Conservation (phyloP, 495 filamentous ascomycete genomes). For the Aspergillus nanangensis region DNA sequence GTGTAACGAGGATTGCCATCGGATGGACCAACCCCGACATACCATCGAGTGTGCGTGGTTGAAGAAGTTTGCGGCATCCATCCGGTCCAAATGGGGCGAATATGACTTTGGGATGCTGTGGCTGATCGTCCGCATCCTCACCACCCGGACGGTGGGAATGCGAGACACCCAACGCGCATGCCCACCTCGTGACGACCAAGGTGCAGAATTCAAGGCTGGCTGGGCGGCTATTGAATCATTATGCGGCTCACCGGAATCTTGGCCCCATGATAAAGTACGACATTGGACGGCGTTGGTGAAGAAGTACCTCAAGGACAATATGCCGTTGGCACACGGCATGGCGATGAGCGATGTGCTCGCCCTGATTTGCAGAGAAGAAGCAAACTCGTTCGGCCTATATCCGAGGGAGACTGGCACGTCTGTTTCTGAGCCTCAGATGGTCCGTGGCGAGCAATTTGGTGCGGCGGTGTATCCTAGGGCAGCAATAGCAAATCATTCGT, state of each 20-base stretch:
- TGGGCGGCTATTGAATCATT: constrained; percentile 30
- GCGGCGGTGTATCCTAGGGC: constrained; percentile 36
- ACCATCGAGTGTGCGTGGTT: constrained; percentile 36
- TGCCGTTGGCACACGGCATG: constrained; percentile 21
- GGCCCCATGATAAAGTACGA: constrained; percentile 30
- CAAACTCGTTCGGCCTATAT: constrained; percentile 39
- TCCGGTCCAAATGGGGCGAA: constrained; percentile 31
- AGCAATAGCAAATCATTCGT: constrained; percentile 36
- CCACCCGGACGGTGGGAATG: constrained; percentile 20
- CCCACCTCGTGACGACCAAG: background rate
- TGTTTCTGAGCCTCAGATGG: constrained; percentile 9
- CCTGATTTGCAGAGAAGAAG: constrained; percentile 36
- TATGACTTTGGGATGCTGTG: constrained; percentile 40
- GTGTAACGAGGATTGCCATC: constrained; percentile 24
- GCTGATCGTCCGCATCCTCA: constrained; percentile 35
- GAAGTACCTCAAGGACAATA: constrained; percentile 26
- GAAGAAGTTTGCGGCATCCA: constrained; percentile 20
- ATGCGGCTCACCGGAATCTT: constrained; percentile 30
- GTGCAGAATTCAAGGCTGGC: constrained; percentile 11
- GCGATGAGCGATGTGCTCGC: constrained; percentile 17
- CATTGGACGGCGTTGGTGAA: constrained; percentile 29
- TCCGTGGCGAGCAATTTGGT: constrained; percentile 34
- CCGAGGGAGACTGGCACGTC: constrained; percentile 32
- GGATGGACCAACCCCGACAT: constrained; percentile 23
- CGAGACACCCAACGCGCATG: background rate